Evolutionary conservation across 768 basidiomycete genomes (phyloP).

Genomic region (Cystobasidium ongulense): DNA sequence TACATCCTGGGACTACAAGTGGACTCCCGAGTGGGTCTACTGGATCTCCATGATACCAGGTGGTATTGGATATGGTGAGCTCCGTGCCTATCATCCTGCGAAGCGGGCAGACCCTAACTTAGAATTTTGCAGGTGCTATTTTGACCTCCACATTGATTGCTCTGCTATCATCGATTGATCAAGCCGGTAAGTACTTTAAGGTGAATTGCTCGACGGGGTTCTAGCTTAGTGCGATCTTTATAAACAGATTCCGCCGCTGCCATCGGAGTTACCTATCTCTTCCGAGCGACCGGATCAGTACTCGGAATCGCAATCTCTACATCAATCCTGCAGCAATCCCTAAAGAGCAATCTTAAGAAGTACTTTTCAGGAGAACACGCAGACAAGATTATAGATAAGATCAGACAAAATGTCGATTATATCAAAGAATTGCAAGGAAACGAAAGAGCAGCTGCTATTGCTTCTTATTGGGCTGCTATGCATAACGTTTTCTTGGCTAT

Average conservation of each 20-base stretch:
- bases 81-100: background rate
- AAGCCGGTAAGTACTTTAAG: background rate
- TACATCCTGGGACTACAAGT: slow-evolving; percentile 27
- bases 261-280: slow-evolving; percentile 33
- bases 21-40: slow-evolving; percentile 26
- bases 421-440: slow-evolving; percentile 31
- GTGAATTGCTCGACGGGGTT: background rate
- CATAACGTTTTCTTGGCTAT: slow-evolving; percentile 33
- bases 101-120: too few relatives aligned
- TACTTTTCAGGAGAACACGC: slow-evolving; percentile 34
- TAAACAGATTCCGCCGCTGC: slow-evolving; percentile 24
- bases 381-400: slow-evolving; percentile 30
- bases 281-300: slow-evolving; percentile 35
- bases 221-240: background rate
- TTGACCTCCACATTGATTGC: slow-evolving; percentile 34
- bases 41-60: slow-evolving; percentile 37
- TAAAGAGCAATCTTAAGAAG: slow-evolving; percentile 33
- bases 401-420: slow-evolving; percentile 32
- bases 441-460: slow-evolving; percentile 31
- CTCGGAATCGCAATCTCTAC: slow-evolving; percentile 36
- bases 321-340: slow-evolving; percentile 36
- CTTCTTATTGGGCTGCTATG: slow-evolving; percentile 32
- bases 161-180: slow-evolving; percentile 33
- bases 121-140: slow-evolving; percentile 26
- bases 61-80: slow-evolving; percentile 15